Conservation (phyloP, 768 basidiomycete genomes). For the Lepiota venenata region DNA sequence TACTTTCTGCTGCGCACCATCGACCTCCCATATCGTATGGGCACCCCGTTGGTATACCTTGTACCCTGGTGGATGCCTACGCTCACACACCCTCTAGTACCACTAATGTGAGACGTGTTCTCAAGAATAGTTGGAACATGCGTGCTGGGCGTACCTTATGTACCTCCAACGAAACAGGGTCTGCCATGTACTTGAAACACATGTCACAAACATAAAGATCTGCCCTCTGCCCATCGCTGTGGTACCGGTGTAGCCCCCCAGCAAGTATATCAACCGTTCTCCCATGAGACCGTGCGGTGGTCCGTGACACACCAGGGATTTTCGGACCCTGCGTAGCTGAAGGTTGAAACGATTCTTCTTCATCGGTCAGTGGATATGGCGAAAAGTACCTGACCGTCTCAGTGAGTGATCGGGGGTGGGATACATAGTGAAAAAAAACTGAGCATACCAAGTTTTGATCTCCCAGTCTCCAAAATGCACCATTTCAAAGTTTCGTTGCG, state of each 20-base stretch:
- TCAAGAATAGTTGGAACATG: conserved; percentile 1
- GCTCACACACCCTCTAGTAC: conserved; percentile 60
- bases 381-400: conserved; percentile 76
- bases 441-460: conserved; percentile 81
- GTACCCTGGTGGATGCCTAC: conserved; percentile 76
- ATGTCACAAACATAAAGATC: conserved; percentile 83
- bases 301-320: conserved; percentile 47
- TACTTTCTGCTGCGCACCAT: conserved; percentile 85
- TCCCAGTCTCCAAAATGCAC: conserved; percentile 84
- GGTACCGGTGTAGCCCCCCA: conserved; percentile 52
- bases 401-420: conserved; percentile 1
- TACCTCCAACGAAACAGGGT: conserved; percentile 63
- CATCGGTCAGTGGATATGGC: conserved; percentile 80
- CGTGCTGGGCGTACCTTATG: conserved; percentile 41
- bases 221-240: conserved; percentile 41
- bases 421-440: conserved; percentile 1
- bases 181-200: conserved; percentile 97
- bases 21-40: conserved; percentile 93
- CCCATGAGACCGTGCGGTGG: conserved; percentile 57
- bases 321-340: conserved; percentile 25
- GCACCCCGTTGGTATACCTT: conserved; percentile 91
- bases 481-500: conserved; percentile 81
- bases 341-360: conserved; percentile 34
- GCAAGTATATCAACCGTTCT: conserved; percentile 73
- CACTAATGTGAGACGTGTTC: background rate